Base-by-base conservation (phyloP, 306 rosid genomes). In the Mucuna pruriens region DNA sequence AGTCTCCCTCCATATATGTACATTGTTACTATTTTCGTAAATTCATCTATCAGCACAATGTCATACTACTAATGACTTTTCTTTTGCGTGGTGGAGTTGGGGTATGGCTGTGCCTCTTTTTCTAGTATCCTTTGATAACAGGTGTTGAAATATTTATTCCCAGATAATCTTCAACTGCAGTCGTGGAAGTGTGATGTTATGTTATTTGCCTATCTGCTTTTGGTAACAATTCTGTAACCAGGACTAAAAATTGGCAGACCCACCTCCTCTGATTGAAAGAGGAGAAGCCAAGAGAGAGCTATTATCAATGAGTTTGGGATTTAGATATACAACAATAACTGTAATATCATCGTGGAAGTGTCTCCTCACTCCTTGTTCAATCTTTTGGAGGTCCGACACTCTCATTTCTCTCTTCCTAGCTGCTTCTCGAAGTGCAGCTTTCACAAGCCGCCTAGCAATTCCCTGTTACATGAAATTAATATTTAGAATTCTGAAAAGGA, bases 321-420 rank as follows among this genome's bases (percentile, higher is more conserved):
- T 91, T 19, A 94, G 86, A 84, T 85, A 94, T 74, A 91, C 87
- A 76, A 94, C 98, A 57, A 89, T 84, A 7, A 91, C 91, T 1
- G 91, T 82, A 19, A 94, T 90, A 83, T 94, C 98, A 44, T 94
- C 98, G 68, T 94, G 98, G 75, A 94, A 91, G 74, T 94, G 97
- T 62, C 98, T 87, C 81, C 98, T 87, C 69, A 91, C 97, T 15
- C 98, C 97, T 57, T 82, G 71, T 34, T 91, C 95, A 13, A 94
- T 90, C 87, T 79, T 89, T 49, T 89, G 87, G 39, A 94, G 86
- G 80, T 94, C 98, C 1, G 94, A 44, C 25, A 86, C 86, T 77
- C 97, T 86, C 84, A 94, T 88, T 78, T 94, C 97, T 82, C 98
- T 86, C 72, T 90, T 94, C 86, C 92, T 94, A 20, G 98, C 97